Percentiles rank a stretch among this genome's conserved stretches.
phyloP scores from a whole-genome alignment of 495 filamentous ascomycete genomes.

The Darksidea phi region DNA sequence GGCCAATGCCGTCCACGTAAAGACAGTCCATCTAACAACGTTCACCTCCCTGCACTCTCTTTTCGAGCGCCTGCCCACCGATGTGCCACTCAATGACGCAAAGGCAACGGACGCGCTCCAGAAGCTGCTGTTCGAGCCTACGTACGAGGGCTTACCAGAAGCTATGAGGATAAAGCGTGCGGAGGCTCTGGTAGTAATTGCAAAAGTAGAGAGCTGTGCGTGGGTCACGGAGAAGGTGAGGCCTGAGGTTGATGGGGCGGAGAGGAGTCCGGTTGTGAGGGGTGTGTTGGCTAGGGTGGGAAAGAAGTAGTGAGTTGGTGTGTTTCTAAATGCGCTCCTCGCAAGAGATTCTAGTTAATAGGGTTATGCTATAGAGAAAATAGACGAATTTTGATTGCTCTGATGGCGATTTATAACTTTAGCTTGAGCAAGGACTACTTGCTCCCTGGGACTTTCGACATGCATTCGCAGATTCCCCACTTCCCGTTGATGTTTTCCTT shows the following conservation, averaged over 20 bases:
- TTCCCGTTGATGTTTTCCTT: too few species aligned
- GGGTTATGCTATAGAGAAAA: too few species aligned
- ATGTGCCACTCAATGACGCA: not conserved
- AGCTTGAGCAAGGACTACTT: too few species aligned
- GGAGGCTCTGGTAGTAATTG: conserved; percentile 25
- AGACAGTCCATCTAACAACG: conserved; percentile 23
- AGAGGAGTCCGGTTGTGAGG: conserved; percentile 33
- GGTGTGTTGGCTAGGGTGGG: conserved; percentile 24
- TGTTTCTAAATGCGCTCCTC: too few species aligned
- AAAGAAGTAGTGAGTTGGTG: too few species aligned
- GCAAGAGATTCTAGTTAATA: too few species aligned
- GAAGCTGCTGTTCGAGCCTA: conserved; percentile 33
- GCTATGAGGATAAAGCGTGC: conserved; percentile 35
- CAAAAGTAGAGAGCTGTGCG: conserved; percentile 13
- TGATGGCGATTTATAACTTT: too few species aligned
- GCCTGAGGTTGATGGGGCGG: conserved; percentile 24
- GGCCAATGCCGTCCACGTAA: conserved; percentile 23
- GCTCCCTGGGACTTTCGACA: too few species aligned
- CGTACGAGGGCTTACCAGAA: conserved; percentile 33
- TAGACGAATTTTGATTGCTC: too few species aligned
- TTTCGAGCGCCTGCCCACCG: conserved; percentile 23
- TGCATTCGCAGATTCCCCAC: too few species aligned
- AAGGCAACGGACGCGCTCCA: not conserved
- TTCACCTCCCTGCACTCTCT: conserved; percentile 29
- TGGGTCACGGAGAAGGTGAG: conserved; percentile 27